Evolutionary conservation across 805 yeast genomes (phyloP).

Genomic region (Pichia exigua): DNA sequence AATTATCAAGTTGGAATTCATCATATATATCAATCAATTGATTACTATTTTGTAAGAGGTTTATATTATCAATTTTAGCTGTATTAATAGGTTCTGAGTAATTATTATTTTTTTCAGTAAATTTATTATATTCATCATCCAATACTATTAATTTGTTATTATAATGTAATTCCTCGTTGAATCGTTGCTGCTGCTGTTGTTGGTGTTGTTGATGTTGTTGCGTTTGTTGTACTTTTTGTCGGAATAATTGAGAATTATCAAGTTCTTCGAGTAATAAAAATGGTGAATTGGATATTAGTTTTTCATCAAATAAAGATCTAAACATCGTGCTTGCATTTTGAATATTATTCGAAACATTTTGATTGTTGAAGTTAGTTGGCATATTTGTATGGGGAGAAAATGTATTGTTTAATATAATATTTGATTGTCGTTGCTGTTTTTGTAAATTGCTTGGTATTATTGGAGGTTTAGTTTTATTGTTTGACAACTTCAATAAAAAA

Average conservation of each 20-base stretch:
- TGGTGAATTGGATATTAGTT: slow-evolving; percentile 10
- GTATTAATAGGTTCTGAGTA: background rate
- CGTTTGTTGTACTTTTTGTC: background rate
- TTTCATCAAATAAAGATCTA: slow-evolving; percentile 14
- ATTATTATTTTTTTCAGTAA: background rate
- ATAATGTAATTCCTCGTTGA: background rate
- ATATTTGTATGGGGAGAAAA: background rate
- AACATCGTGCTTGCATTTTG: slow-evolving; percentile 13
- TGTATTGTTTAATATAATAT: background rate
- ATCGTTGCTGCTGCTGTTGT: too few relatives aligned
- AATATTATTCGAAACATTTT: slow-evolving; percentile 6
- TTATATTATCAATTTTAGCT: background rate
- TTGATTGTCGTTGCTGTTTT: background rate
- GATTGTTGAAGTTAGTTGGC: background rate
- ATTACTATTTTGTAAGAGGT: background rate
- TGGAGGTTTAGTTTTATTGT: background rate
- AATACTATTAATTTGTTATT: background rate
- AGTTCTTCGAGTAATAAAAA: slow-evolving; percentile 18
- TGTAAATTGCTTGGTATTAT: background rate
- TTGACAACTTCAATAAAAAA: slow-evolving; percentile 9
- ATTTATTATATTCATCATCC: background rate
- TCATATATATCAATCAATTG: background rate
- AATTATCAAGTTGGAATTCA: background rate
- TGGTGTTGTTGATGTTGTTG: background rate
- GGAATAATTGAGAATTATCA: background rate